Evolutionary conservation across 495 filamentous ascomycete genomes (phyloP).

Genomic region (Podospora tetraspora): DNA sequence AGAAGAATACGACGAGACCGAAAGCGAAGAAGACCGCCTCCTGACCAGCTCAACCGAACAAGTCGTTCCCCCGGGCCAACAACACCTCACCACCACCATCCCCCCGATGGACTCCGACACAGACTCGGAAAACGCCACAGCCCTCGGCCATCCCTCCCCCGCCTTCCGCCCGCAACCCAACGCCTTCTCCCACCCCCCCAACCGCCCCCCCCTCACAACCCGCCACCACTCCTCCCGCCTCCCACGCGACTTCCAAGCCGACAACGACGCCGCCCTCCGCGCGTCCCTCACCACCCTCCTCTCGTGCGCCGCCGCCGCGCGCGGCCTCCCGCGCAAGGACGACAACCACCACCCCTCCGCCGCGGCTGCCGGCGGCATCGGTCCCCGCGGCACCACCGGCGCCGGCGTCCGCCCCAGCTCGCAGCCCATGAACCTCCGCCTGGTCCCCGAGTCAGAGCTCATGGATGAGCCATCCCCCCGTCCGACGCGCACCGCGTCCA

Average conservation of each 20-base stretch:
- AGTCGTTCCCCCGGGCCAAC: conserved; percentile 42
- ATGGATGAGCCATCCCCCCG: conserved; percentile 39
- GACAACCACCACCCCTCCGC: conserved; percentile 32
- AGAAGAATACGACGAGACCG: conserved; percentile 68
- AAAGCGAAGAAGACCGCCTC: conserved; percentile 61
- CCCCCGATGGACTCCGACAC: conserved; percentile 22
- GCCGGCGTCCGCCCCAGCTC: conserved; percentile 40
- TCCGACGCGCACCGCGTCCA: conserved; percentile 26
- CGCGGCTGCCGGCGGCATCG: no score
- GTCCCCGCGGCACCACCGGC: conserved; percentile 12
- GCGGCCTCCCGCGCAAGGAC: conserved; percentile 65
- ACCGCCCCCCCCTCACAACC: conserved; percentile 36
- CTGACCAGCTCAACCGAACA: conserved; percentile 84
- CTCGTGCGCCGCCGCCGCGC: conserved; percentile 82
- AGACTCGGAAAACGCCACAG: conserved; percentile 61
- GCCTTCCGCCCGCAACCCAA: conserved; percentile 83
- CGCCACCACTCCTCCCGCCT: conserved; percentile 37
- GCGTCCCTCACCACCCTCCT: conserved; percentile 92
- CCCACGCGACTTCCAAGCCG: conserved; percentile 61
- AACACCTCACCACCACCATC: conserved; percentile 17
- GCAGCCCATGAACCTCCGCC: conserved; percentile 52
- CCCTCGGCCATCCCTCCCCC: conserved; percentile 54
- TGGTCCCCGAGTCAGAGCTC: conserved; percentile 73
- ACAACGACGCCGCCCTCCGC: conserved; percentile 88
- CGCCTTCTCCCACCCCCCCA: conserved; percentile 76